Evolutionary conservation across 2,329 filamentous ascomycete species (phyloP), one percentile per base, ranked within the genome.

Genomic region (Hysterium pulicare): DNA sequence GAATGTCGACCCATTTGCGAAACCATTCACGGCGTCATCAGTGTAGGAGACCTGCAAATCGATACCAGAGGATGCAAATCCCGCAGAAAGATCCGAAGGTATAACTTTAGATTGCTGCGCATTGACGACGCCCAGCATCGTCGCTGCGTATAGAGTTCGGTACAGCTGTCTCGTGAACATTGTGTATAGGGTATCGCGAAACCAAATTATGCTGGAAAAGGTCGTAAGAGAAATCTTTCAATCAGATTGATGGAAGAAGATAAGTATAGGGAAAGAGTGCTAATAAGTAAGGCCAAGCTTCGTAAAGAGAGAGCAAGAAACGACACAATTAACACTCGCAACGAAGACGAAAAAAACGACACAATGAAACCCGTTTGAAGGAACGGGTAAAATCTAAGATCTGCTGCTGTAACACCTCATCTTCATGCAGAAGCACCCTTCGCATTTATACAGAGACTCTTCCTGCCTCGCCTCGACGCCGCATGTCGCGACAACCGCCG

Each of bases 11-110:
- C 40, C 40, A 19, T 38, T 21, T 10, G 22, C 13, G 17, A 42
- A 38, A 11, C 40, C 40, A 8, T 42, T 24, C 13, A 20, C n/a
- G 11, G 40, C 33, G n/a, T 42, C 40, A 13, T 22, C 32, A 9
- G 13, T 24, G 17, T 28, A 42, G n/a, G 17, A 15, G 33, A 23
- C 26, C 38, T 42, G 40, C 9, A 44, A 11, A n/a, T 22, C 13
- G n/a, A 35, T 24, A 17, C 16, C 19, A 5, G 7, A 19, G 2
- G 30, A n/a, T 19, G 33, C 39, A 19, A 41, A 41, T 10, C 33
- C 39, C 9, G n/a, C 19, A 4, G 21, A 17, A n/a, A 41, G 16
- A 34, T 41, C 39, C 5, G 15, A 5, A 9, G 39, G 39, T 11
- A 41, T 31, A 30, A 22, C 31, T 5, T 4, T 34, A 5, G 32